Conservation (phyloP, 148 eudicot genomes). For the Rhododendron henanense region DNA sequence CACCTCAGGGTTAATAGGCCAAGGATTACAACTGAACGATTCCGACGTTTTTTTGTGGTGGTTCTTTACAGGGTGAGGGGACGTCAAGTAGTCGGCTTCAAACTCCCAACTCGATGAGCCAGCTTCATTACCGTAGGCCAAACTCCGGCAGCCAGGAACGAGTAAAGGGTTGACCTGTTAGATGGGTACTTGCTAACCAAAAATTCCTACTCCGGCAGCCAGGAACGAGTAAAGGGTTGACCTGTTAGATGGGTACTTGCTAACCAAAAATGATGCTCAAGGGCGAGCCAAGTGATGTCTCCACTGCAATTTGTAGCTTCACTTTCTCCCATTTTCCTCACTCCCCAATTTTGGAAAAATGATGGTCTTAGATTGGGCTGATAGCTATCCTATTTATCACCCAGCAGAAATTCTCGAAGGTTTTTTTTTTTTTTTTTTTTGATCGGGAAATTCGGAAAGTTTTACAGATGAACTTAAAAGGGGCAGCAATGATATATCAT, state of each 20-base stretch:
- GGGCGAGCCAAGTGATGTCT: not conserved
- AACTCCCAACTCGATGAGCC: not conserved
- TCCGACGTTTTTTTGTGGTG: not conserved
- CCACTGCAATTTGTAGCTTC: not conserved
- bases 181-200: not conserved
- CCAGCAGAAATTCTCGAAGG: not conserved
- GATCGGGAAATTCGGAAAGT: not conserved
- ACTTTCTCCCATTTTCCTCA: too few species aligned
- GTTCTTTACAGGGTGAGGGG: not conserved
- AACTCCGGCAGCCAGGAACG: not conserved
- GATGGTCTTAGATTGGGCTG: not conserved
- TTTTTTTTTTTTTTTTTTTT: too few species aligned
- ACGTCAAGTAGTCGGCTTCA: not conserved
- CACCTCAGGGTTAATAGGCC: not conserved
- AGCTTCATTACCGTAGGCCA: not conserved
- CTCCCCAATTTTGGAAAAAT: not conserved
- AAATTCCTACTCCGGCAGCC: not conserved
- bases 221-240: not conserved
- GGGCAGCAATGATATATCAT: not conserved
- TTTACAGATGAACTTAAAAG: not conserved
- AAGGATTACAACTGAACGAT: not conserved
- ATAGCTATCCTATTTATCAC: not conserved
- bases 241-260: not conserved
- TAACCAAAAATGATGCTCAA: not conserved
- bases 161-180: not conserved